A percentile compares a stretch with the other conserved stretches of the same genome.
Evolutionary conservation across 257 asterid species (phyloP).

Genomic region (Cordia subcordata): DNA sequence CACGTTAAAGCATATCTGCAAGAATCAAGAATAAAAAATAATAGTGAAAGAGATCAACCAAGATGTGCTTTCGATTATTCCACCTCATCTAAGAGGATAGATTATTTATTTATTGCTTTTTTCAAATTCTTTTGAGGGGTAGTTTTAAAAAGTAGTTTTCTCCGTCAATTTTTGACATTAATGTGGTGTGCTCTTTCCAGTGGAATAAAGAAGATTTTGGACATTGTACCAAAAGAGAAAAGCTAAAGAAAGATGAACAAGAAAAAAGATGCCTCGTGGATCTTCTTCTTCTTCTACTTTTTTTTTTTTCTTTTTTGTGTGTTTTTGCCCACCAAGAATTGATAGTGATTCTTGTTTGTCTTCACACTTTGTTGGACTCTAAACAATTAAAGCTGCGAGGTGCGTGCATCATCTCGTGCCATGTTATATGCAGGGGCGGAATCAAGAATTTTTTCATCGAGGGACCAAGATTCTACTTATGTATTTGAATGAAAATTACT

Average conservation of each 20-base stretch:
- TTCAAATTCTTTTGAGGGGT: background rate
- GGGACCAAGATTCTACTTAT: too few species aligned
- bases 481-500: too few species aligned
- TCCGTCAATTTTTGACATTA: background rate
- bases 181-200: too few species aligned
- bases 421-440: too few species aligned
- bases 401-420: constrained; percentile 1
- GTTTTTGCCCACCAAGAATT: too few species aligned
- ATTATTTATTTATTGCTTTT: too few species aligned
- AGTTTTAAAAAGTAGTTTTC: constrained; percentile 2
- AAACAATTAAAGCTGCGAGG: constrained; percentile 8
- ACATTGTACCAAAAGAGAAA: too few species aligned
- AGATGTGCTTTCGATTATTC: background rate
- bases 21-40: background rate
- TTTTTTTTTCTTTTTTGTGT: too few species aligned
- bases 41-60: background rate
- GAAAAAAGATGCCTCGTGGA: constrained; percentile 12
- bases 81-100: too few species aligned
- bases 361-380: constrained; percentile 6
- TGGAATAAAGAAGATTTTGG: too few species aligned
- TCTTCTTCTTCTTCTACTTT: background rate
- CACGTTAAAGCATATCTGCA: background rate
- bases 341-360: constrained; percentile 5
- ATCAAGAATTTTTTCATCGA: too few species aligned
- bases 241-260: too few species aligned